Evolutionary conservation across 2,329 filamentous ascomycete genomes (phyloP).

Genomic region (Pseudogymnoascus sp.): DNA sequence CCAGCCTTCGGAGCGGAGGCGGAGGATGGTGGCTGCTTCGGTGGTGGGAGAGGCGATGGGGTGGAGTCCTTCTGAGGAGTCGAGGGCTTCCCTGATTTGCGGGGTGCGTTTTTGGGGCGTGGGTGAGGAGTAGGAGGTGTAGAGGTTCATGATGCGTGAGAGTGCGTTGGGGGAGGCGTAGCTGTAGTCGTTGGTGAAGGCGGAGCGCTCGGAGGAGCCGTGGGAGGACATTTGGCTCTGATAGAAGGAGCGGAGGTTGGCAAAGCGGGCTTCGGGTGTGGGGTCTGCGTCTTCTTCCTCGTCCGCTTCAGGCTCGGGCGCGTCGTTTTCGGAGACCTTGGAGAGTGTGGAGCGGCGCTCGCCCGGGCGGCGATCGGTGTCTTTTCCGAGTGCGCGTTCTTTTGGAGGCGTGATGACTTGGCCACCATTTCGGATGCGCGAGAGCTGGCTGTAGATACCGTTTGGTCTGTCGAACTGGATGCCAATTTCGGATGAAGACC

Average conservation of each 20-base stretch:
- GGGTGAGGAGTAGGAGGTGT: constrained; percentile 42
- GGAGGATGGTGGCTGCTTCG: constrained; percentile 56
- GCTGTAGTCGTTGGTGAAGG: constrained; percentile 47
- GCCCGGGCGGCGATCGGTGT: neutral
- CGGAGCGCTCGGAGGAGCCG: constrained; percentile 44
- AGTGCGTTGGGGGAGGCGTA: constrained; percentile 73
- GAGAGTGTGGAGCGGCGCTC: neutral
- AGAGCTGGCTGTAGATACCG: constrained; percentile 74
- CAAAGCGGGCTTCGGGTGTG: constrained; percentile 59
- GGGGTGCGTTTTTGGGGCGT: constrained; percentile 53
- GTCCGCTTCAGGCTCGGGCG: constrained; percentile 23
- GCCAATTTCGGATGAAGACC: constrained; percentile 83
- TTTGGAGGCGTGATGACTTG: constrained; percentile 42
- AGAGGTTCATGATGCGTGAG: constrained; percentile 85
- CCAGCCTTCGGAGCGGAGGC: constrained; percentile 55
- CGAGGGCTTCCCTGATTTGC: constrained; percentile 70
- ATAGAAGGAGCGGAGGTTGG: constrained; percentile 72
- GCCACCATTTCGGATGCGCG: constrained; percentile 60
- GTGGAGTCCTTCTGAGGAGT: constrained; percentile 63
- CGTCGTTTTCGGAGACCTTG: neutral
- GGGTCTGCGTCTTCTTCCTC: constrained; percentile 34
- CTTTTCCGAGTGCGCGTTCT: constrained; percentile 24
- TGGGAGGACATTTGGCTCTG: constrained; percentile 66
- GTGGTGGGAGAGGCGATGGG: constrained; percentile 40
- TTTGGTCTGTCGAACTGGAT: constrained; percentile 86